Base-by-base conservation (phyloP, 805 yeast species). In the Naumovozyma dairenensis region DNA sequence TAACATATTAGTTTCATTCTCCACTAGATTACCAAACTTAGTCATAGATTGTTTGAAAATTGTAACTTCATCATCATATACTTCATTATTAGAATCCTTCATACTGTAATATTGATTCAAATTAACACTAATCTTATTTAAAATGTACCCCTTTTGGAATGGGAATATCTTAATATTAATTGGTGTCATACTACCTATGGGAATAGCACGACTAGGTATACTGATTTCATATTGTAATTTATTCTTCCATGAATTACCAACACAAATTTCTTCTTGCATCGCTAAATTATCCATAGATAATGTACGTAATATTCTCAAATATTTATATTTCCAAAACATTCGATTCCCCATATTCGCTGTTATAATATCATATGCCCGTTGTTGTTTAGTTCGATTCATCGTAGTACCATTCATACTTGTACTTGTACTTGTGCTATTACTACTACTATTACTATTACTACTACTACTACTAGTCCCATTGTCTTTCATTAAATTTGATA, bases 201-300 rank as follows among this genome's bases (percentile, higher is more conserved):
- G 86, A 6, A 84, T 74, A 1, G 96, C 94, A 44, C 80, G 75
- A 16, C 86, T 71, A 0, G 96, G 96, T 3, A 85, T 76, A 36
- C 80, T 77, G 36, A 89, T 74, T 12, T 84, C 76, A 56, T 89
- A 87, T 55, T 87, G 96, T 28, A 89, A 77, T 53, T 84, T 85
- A 33, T 73, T 66, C 2, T 94, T 89, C 93, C 95, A 84, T 4
- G 86, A 80, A 51, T 85, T 86, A 37, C 85, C 94, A 24, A 87
- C 87, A 0, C 89, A 82, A 42, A 86, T 79, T 1, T 95, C 84
- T 53, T 87, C 96, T 16, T 53, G 57, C 27, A 55, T 38, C 4
- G 63, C 49, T 21, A 83, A 67, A 13, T 86, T 71, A 55, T 87
- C 95, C 2, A 83, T 67, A 4, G 93, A 74, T 36, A 87, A 62